These are phyloP conservation scores for Septoria linicola DNA, from an alignment of 2,329 filamentous ascomycete genomes.

Conservation along the genomic window DNA sequence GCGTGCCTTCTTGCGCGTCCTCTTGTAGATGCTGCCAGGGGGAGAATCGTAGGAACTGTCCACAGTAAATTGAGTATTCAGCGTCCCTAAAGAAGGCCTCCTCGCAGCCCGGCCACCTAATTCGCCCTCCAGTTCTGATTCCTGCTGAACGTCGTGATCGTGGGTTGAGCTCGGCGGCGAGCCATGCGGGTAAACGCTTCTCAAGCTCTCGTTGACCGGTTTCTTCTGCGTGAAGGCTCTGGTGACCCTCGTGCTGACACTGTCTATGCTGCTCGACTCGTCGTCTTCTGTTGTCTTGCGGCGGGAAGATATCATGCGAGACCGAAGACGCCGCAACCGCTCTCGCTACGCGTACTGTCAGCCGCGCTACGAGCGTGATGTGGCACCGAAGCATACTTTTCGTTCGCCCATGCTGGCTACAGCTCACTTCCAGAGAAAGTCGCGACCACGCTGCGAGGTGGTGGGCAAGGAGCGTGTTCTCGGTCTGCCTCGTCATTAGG, in stretches of 20 bases:
- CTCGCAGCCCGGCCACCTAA: background rate
- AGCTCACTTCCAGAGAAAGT: background rate
- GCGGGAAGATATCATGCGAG: background rate
- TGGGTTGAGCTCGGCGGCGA: background rate
- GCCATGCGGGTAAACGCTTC: conserved; percentile 9
- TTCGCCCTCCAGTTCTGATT: background rate
- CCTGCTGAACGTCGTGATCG: background rate
- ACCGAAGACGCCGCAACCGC: conserved; percentile 3
- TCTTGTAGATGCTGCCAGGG: conserved; percentile 7
- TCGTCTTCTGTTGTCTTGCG: conserved; percentile 5
- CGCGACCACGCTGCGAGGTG: background rate
- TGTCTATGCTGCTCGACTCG: conserved; percentile 8
- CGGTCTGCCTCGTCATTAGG: background rate
- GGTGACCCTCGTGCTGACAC: conserved; percentile 10
- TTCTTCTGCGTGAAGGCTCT: conserved; percentile 8
- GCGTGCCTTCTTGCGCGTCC: conserved; percentile 1
- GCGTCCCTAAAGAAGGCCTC: conserved; percentile 1
- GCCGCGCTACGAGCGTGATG: background rate
- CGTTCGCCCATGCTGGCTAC: background rate
- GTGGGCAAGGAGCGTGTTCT: background rate
- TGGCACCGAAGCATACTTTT: background rate
- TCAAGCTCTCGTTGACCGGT: conserved; percentile 15
- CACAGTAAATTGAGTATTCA: conserved; percentile 1
- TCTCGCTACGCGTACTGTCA: background rate
- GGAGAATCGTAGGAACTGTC: conserved; percentile 5